Conservation (phyloP, 108 stramenopile species). For the Fistulifera solaris region DNA sequence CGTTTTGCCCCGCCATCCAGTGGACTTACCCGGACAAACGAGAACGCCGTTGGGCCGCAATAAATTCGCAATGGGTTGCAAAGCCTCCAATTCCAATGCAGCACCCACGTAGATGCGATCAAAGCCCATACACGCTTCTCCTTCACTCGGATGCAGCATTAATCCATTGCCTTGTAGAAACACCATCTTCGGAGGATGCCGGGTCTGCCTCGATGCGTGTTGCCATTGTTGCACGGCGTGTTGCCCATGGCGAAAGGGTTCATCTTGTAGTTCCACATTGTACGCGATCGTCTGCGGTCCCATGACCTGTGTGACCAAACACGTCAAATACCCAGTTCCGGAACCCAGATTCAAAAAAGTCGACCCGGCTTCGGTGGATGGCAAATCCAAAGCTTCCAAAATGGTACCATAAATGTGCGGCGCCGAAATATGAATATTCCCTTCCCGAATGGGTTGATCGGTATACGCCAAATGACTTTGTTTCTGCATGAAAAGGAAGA, state of each 20-base stretch:
- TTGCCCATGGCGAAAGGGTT: conserved; percentile 67
- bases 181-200: conserved; percentile 27
- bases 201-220: no score
- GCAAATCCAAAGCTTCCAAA: conserved; percentile 79
- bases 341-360: conserved; percentile 80
- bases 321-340: conserved; percentile 84
- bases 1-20: no score
- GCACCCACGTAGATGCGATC: conserved; percentile 88
- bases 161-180: conserved; percentile 74
- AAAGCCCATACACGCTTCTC: conserved; percentile 66
- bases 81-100: conserved; percentile 37
- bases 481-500: no score
- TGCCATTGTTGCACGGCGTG: conserved; percentile 49
- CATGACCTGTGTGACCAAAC: conserved; percentile 67
- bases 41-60: conserved; percentile 77
- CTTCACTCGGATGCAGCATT: conserved; percentile 31
- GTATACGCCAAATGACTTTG: conserved; percentile 38
- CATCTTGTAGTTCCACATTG: conserved; percentile 63
- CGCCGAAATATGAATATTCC: conserved; percentile 84
- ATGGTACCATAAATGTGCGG: conserved; percentile 86
- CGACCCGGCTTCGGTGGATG: conserved; percentile 26
- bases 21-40: conserved; percentile 64
- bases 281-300: conserved; percentile 59
- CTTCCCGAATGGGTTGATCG: conserved; percentile 74
- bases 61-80: conserved; percentile 48